Base-by-base conservation (phyloP, 2,329 filamentous ascomycete species). In the Aspergillus japonicus region DNA sequence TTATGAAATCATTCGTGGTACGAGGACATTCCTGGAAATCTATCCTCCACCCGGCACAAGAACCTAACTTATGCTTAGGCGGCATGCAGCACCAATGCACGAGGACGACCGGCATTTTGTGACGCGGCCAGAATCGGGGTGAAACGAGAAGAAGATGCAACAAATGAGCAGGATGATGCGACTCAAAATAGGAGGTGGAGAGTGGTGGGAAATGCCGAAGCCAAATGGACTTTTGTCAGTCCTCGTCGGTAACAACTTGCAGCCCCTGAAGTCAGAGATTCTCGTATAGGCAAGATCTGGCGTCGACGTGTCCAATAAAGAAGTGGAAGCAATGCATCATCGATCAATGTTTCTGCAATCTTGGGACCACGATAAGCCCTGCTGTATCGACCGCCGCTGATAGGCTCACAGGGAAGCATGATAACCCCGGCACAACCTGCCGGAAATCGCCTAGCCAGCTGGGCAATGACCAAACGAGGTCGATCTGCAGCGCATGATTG, bases 391-490 rank as follows among this genome's bases (percentile, higher is more conserved):
- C 39, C 16, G 39, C 14, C 6, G 39, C 39, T 44, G 39, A 44
- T 44, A 44, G 39, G 39, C 16, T 44, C 16, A 19, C 2, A 23
- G 23, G n/a, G 31, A 39, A 47, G 49, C 21, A 19, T 19, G 35
- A 21, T 31, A 44, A 23, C 55, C 29, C 55, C 56, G 56, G 50
- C 44, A 58, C 42, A 54, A 58, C 56, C 56, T 58, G 56, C 56
- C 56, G 21, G 50, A 58, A 49, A 19, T 10, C 31, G 50, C 26
- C 50, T 58, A 58, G 56, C 31, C 33, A 29, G n/a, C 50, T 54
- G 48, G 50, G 50, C 44, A 14, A 54, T 54, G 26, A n/a, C 4
- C 56, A 19, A 53, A 29, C 21, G 50, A 48, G 56, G 23, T n/a
- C 35, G 55, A 51, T 53, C 26, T 19, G 11, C 11, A 26, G 10